Base-by-base conservation (phyloP, 2,329 filamentous ascomycete species). In the Trichoderma cornu-damae region DNA sequence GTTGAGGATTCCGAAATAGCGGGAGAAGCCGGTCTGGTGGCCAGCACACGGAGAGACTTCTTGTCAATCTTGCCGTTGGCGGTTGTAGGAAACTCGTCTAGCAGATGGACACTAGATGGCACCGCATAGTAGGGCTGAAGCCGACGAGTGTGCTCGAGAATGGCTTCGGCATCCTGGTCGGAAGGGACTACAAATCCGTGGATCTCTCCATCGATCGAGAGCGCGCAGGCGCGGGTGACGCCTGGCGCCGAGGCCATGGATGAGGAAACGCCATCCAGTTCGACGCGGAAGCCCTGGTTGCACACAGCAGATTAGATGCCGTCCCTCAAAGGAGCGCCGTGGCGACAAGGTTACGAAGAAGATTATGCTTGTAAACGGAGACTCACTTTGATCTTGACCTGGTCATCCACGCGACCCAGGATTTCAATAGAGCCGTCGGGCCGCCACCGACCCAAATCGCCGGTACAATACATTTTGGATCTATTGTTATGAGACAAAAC, bases 31-130 rank as follows among this genome's bases (percentile, higher is more conserved):
- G 59, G 43, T 46, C 58, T 57, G 57, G 59, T 48, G 24, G 69
- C 72, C 26, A 76, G 61, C 8, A 65, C 63, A 6, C 66, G 68
- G 3, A 84, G 73, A 4, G 69, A 67, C 20, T 68, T 70, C 70
- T 81, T 82, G 67, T 84, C 77, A 42, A 81, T 74, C 67, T 84
- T 84, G 43, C 81, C 81, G 59, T 84, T 83, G 2, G 72, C 61
- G 0, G 80, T 83, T 22, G 79, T 69, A 0, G 79, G 78, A 24
- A 84, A 72, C 2, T 69, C 67, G 0, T 70, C 64, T 4, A 80
- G 67, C 20, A 72, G 69, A 28, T 76, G 70, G 65, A 78, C 75
- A 46, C 69, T 66, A 7, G 74, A 71, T 0, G 81, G 81, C 9
- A 82, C 72, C 1, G 79, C 80, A 62, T 84, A 83, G 66, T 81